phyloP scores from a whole-genome alignment of 345 rosid genomes.

The Bruguiera parviflora region DNA sequence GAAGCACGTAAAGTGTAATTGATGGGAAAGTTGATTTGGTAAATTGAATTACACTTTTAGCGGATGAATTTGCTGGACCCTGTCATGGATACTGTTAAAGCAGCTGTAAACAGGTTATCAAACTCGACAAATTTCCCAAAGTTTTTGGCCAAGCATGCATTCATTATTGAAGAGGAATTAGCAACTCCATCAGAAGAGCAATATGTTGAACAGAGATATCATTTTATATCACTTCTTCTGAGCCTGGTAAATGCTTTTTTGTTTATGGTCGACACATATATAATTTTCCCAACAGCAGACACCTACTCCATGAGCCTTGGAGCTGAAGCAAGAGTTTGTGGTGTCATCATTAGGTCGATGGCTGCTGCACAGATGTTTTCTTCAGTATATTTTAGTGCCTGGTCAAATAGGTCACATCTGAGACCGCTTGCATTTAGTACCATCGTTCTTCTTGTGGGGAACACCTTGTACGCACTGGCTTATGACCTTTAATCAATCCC shows the following conservation, averaged over 20 bases:
- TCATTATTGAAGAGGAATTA: constrained; percentile 81
- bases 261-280: constrained; percentile 95
- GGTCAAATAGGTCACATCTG: constrained; percentile 92
- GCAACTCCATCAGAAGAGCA: constrained; percentile 67
- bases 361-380: constrained; percentile 96
- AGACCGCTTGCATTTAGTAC: constrained; percentile 94
- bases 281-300: constrained; percentile 95
- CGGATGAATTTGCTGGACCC: constrained; percentile 54
- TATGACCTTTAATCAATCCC: constrained; percentile 73
- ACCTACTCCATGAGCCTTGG: constrained; percentile 93
- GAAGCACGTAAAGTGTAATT: too few relatives aligned
- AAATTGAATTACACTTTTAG: background rate
- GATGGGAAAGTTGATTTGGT: background rate
- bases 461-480: constrained; percentile 83
- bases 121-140: constrained; percentile 74
- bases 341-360: constrained; percentile 93
- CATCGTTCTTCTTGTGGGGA: constrained; percentile 72
- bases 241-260: constrained; percentile 86
- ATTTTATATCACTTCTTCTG: constrained; percentile 79
- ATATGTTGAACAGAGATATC: constrained; percentile 65
- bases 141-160: constrained; percentile 90
- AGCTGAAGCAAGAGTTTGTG: constrained; percentile 98
- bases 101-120: constrained; percentile 78
- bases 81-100: constrained; percentile 63
- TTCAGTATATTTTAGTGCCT: constrained; percentile 91